Base-by-base conservation (phyloP, 306 rosid species). In the Castanea sativa region DNA sequence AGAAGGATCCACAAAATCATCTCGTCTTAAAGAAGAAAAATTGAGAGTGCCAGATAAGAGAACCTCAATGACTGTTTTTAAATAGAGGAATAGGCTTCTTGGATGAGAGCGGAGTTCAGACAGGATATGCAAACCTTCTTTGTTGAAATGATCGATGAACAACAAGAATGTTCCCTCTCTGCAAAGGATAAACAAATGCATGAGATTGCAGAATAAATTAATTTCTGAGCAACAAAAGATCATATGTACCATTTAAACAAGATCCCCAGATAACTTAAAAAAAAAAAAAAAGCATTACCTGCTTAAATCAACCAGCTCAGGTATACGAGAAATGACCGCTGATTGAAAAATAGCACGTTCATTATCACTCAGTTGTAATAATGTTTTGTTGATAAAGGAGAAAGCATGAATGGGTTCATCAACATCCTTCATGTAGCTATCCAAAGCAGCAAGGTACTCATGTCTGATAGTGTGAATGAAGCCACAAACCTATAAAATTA, bases 401-500 rank as follows among this genome's bases (percentile, higher is more conserved):
- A 95, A 95, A 72, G 94, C 91, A 79, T 90, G 94, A 87, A 93
- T 83, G 55, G 99, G 98, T 86, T 93, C 98, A 71, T 89, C 88
- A 63, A 78, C 84, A 86, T 89, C 99, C 83, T 91, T 91, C 94
- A 88, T 88, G 71, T 93, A 95, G 91, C 97, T 89, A 80, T 93
- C 98, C 87, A 95, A 71, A 74, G 99, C 98, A 77, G 93, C 86
- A 82, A 93, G 82, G 87, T 91, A 82, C 81, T 91, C 91, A 53
- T 81, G 87, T 75, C 91, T 83, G 75, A 86, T 82, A 61, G 89
- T 87, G 85, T 93, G 92, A 81, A 95, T 95, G 69, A 95, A 84
- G 60, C 97, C 98, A 88, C 97, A 93, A 86, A 95, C 98, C 99
- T 95, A 71, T 30, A 80, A 75, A 70, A 76, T 45, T 15, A 70